Evolutionary conservation across 805 yeast genomes (phyloP).

Genomic region (Teunomyces kruisii): DNA sequence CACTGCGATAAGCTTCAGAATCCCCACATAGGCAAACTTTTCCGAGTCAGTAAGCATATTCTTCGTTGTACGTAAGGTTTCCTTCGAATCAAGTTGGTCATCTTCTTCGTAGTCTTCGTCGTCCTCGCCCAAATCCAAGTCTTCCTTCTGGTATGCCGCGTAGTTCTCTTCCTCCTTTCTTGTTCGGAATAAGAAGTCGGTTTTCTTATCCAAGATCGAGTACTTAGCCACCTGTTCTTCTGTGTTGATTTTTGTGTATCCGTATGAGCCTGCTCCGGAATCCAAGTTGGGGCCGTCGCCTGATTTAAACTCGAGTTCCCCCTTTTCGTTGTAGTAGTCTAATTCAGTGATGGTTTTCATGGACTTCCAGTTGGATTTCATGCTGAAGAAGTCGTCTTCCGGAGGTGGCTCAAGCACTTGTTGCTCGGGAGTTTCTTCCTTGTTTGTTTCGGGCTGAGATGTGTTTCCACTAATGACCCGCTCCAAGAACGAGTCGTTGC

Average conservation of each 20-base stretch:
- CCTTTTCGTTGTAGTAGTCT: constrained; percentile 80
- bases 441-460: neutral
- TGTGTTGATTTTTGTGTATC: constrained; percentile 86
- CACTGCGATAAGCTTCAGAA: constrained; percentile 70
- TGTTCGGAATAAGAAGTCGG: constrained; percentile 50
- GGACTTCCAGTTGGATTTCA: constrained; percentile 69
- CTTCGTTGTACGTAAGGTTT: constrained; percentile 77
- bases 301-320: constrained; percentile 51
- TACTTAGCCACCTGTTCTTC: constrained; percentile 83
- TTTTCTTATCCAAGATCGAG: constrained; percentile 47
- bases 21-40: constrained; percentile 88
- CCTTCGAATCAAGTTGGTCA: constrained; percentile 48
- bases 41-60: constrained; percentile 79
- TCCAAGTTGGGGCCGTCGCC: constrained; percentile 27
- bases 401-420: neutral
- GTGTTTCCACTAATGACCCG: constrained; percentile 1
- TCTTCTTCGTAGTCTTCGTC: constrained; percentile 32
- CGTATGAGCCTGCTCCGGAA: constrained; percentile 49
- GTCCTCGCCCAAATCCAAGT: constrained; percentile 14
- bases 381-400: constrained; percentile 28
- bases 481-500: constrained; percentile 2
- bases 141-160: constrained; percentile 11
- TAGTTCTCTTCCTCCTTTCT: constrained; percentile 20
- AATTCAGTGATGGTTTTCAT: constrained; percentile 80
- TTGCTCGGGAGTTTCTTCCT: neutral